A percentile compares a stretch with the other conserved stretches of the same genome.
These are phyloP conservation scores for Tolypocladium sp. DNA, from an alignment of 2,329 filamentous ascomycete genomes.

Conservation along the genomic window DNA sequence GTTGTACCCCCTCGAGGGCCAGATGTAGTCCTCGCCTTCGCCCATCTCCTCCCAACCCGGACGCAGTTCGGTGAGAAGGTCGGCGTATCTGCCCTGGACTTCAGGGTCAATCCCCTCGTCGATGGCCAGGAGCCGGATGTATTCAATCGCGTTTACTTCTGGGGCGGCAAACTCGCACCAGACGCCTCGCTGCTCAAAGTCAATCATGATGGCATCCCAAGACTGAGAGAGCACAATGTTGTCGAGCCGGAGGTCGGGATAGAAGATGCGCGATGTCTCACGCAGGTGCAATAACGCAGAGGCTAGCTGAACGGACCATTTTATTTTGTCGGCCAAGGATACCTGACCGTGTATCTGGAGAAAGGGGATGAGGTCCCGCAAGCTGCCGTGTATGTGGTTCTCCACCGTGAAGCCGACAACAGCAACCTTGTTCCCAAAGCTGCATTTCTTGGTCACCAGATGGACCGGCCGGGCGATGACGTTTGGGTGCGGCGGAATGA, in stretches of 20 bases:
- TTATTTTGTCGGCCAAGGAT: constrained; percentile 33
- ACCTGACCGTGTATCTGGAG: constrained; percentile 37
- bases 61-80: constrained; percentile 31
- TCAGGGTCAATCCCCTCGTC: constrained; percentile 35
- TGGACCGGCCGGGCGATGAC: constrained; percentile 42
- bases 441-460: constrained; percentile 45
- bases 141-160: constrained; percentile 51
- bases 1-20: constrained; percentile 43
- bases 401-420: constrained; percentile 49
- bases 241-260: constrained; percentile 51
- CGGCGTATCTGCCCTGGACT: constrained; percentile 29
- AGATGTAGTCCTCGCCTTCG: constrained; percentile 34
- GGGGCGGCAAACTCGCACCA: constrained; percentile 54
- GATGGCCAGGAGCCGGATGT: constrained; percentile 42
- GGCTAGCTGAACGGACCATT: constrained; percentile 45
- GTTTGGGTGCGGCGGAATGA: constrained; percentile 40
- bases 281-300: constrained; percentile 42
- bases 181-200: constrained; percentile 54
- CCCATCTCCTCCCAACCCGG: constrained; percentile 34
- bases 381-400: constrained; percentile 42
- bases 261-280: constrained; percentile 35
- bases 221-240: constrained; percentile 44
- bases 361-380: constrained; percentile 46
- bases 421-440: constrained; percentile 45
- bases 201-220: constrained; percentile 44